Evolutionary conservation across 2,329 filamentous ascomycete genomes (phyloP).

Genomic region (Aspergillus sp.): DNA sequence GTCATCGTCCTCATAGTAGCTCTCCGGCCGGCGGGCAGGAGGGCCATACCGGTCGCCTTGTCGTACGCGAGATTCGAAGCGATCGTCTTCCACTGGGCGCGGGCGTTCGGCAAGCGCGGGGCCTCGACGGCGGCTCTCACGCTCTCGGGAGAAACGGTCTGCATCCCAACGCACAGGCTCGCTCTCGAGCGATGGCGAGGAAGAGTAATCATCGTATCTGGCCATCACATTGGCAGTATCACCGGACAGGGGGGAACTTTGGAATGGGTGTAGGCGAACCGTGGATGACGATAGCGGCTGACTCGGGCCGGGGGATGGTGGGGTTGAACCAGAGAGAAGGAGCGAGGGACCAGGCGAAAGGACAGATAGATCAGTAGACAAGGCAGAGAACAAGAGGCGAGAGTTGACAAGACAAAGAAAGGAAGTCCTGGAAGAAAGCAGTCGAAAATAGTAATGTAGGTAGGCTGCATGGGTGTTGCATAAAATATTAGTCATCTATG

Average conservation of each 20-base stretch:
- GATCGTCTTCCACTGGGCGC: conserved; percentile 29
- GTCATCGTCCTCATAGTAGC: conserved; percentile 34
- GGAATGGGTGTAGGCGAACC: conserved; percentile 12
- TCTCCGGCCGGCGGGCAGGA: conserved; percentile 29
- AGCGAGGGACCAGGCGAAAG: conserved; percentile 10
- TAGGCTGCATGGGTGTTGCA: too few species aligned
- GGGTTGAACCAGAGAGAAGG: conserved; percentile 8
- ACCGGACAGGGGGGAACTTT: neutral
- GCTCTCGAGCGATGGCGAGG: conserved; percentile 23
- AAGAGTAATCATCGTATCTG: conserved; percentile 30
- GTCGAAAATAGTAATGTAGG: too few species aligned
- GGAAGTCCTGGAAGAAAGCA: too few species aligned
- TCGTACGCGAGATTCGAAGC: conserved; percentile 32
- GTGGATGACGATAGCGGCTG: conserved; percentile 29
- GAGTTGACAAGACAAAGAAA: neutral
- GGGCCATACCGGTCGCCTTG: conserved; percentile 35
- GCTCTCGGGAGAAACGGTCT: conserved; percentile 35
- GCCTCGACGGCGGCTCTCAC: conserved; percentile 31
- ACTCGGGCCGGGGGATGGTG: conserved; percentile 19
- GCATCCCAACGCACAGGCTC: conserved; percentile 29
- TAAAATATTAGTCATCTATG: too few species aligned
- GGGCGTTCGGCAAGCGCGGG: conserved; percentile 27
- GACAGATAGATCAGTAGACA: neutral
- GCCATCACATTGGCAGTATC: conserved; percentile 17
- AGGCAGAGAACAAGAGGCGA: conserved; percentile 1